A percentile compares a stretch with the other conserved stretches of the same genome.
Conservation (phyloP, 495 filamentous ascomycete genomes). For the Penicillium manginii region DNA sequence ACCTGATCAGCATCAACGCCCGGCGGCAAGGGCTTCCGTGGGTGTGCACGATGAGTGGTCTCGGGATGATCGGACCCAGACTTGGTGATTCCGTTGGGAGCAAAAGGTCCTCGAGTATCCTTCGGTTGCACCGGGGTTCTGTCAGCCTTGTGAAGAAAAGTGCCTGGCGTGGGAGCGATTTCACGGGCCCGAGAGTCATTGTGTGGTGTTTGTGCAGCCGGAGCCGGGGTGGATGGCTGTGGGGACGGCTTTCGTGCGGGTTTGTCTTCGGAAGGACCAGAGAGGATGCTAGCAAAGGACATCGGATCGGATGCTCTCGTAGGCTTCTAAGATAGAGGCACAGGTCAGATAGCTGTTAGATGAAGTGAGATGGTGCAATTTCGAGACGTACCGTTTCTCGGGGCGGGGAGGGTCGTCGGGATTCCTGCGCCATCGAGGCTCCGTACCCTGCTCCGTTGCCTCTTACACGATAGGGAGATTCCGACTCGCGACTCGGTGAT, state of each 20-base stretch:
- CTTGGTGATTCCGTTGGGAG: constrained; percentile 24
- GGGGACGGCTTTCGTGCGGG: constrained; percentile 50
- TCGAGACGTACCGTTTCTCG: constrained; percentile 42
- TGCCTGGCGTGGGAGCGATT: constrained; percentile 27
- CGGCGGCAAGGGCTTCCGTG: constrained; percentile 27
- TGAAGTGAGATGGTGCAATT: background rate
- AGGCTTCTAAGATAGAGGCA: constrained; percentile 51
- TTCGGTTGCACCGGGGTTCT: constrained; percentile 30
- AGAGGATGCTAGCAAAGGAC: constrained; percentile 90
- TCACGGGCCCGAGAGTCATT: constrained; percentile 28
- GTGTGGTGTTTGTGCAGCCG: constrained; percentile 22
- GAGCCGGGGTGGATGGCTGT: constrained; percentile 30
- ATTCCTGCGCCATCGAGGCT: constrained; percentile 34
- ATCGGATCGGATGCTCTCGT: constrained; percentile 78
- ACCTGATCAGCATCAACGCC: constrained; percentile 66
- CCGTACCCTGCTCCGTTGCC: constrained; percentile 39
- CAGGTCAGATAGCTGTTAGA: constrained; percentile 7
- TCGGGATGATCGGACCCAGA: constrained; percentile 10
- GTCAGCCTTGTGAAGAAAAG: constrained; percentile 35
- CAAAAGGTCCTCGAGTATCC: constrained; percentile 13
- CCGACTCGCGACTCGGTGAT: constrained; percentile 45
- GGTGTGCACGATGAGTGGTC: constrained; percentile 13
- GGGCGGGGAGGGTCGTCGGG: constrained; percentile 39
- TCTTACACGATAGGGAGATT: constrained; percentile 41
- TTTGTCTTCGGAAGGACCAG: constrained; percentile 65